Evolutionary conservation across 192 early-diverging fungal species (phyloP), one percentile per base, ranked within the genome.

Genomic region (Polychytrium aggregatum): DNA sequence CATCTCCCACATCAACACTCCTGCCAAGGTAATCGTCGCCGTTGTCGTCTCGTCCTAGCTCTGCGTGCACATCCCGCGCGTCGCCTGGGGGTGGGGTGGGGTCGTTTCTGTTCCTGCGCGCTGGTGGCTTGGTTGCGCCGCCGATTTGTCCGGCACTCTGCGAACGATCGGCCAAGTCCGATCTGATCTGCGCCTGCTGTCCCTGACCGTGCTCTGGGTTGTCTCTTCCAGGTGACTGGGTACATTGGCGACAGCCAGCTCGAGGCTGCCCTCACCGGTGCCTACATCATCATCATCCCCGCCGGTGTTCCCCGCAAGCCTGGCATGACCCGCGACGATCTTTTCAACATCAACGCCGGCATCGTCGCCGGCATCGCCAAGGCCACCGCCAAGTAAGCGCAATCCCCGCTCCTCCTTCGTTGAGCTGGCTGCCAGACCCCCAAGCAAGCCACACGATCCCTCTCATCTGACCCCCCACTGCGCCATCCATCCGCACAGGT

Each of bases 321-420:
- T 31, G 78, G 78, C n/a, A 81, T 81, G 78, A 81, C 78, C 42
- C 69, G 78, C 53, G 78, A 81, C 52, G 78, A 81, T 49, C 60
- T 81, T 21, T 81, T 81, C 72, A 81, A 81, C 57, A 81, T 79
- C 39, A 81, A 81, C 57, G 78, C 78, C 36, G 78, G 78, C 34
- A 81, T 81, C 51, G 72, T 79, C 35, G 56, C 70, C 59, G 66
- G 48, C 48, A 59, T 81, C 42, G 75, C 70, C 35, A 64, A 65
- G 21, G 72, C 64, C 36, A 57, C 60, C 46, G 76, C 78, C 39
- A 78, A 79, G 78, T 79, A 52, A 42, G 62, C 54, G 21, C 26
- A 20, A 17, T 41, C 6, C 31, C 31, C 31, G 6, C 31, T 33
- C 31, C 11, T 33, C 31, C 4, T 33, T 22, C 41, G 11, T 27